A percentile compares a stretch with the other conserved stretches of the same genome.
phyloP scores from a whole-genome alignment of 2,329 filamentous ascomycete genomes.

The Talaromyces amestolkiae region DNA sequence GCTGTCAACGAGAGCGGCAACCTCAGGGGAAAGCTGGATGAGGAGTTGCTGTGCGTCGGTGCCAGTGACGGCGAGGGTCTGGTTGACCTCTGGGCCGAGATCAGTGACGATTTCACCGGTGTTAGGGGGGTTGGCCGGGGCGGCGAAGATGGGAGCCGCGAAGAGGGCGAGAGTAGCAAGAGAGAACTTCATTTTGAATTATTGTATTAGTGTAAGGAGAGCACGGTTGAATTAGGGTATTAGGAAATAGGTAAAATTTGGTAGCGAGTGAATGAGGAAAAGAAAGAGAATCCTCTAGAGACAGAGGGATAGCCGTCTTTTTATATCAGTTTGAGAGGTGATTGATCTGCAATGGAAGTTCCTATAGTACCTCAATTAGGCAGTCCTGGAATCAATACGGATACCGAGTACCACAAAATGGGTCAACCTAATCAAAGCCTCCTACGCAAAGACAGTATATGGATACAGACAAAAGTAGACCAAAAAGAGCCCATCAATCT shows the following conservation, averaged over 20 bases:
- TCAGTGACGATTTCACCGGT: slow-evolving; percentile 33
- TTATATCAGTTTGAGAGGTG: background rate
- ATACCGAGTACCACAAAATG: background rate
- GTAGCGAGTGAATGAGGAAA: background rate
- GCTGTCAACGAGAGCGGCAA: slow-evolving; percentile 29
- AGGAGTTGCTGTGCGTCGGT: slow-evolving; percentile 29
- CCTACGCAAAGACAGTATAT: background rate
- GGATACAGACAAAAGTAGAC: background rate
- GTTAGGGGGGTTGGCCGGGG: slow-evolving; percentile 20
- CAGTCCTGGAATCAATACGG: background rate
- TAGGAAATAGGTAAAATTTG: background rate
- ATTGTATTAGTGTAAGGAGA: background rate
- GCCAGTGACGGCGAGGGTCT: slow-evolving; percentile 32
- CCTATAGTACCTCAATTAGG: background rate
- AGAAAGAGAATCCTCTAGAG: background rate
- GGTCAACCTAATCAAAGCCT: background rate
- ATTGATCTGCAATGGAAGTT: background rate
- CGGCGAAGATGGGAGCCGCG: slow-evolving; percentile 18
- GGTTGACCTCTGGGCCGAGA: slow-evolving; percentile 30
- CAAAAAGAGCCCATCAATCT: background rate
- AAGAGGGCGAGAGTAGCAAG: slow-evolving; percentile 12
- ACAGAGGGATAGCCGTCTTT: background rate
- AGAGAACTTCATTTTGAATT: slow-evolving; percentile 18
- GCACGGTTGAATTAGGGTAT: background rate
- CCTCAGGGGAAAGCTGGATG: slow-evolving; percentile 32